Evolutionary conservation across 371 early-diverging fungal genomes (phyloP).

Genomic region (Actinomucor elegans): DNA sequence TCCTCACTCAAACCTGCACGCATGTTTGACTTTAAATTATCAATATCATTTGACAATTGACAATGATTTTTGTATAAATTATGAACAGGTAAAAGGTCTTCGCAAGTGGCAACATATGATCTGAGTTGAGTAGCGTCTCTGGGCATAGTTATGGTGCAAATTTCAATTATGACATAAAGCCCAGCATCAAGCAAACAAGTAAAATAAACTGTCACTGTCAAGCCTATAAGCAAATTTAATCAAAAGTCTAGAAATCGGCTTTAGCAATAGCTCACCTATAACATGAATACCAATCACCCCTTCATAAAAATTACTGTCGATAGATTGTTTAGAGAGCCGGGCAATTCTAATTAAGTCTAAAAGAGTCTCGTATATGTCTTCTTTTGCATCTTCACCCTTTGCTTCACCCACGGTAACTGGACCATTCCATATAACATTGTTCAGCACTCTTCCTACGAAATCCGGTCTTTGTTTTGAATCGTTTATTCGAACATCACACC

Average conservation of each 20-base stretch:
- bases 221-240: slow-evolving; percentile 3
- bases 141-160: slow-evolving; percentile 11
- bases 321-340: slow-evolving; percentile 1
- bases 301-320: slow-evolving; percentile 6
- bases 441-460: background rate
- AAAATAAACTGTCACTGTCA: background rate
- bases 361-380: slow-evolving; percentile 5
- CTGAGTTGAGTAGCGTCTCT: slow-evolving; percentile 2
- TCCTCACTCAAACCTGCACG: slow-evolving; percentile 8
- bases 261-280: slow-evolving; percentile 9
- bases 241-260: slow-evolving; percentile 1
- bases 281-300: slow-evolving; percentile 15
- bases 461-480: background rate
- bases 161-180: slow-evolving; percentile 12
- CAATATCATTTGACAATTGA: background rate
- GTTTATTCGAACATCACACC: slow-evolving; percentile 6
- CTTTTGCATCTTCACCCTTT: slow-evolving; percentile 42
- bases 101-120: slow-evolving; percentile 5
- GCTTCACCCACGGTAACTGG: slow-evolving; percentile 9
- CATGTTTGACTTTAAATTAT: slow-evolving; percentile 4
- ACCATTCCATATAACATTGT: slow-evolving; percentile 2
- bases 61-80: slow-evolving; percentile 8
- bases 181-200: slow-evolving; percentile 2
- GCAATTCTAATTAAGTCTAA: slow-evolving; percentile 15
- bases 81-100: slow-evolving; percentile 2